Conservation (phyloP, 306 rosid species). For the Cucumis hystrix region DNA sequence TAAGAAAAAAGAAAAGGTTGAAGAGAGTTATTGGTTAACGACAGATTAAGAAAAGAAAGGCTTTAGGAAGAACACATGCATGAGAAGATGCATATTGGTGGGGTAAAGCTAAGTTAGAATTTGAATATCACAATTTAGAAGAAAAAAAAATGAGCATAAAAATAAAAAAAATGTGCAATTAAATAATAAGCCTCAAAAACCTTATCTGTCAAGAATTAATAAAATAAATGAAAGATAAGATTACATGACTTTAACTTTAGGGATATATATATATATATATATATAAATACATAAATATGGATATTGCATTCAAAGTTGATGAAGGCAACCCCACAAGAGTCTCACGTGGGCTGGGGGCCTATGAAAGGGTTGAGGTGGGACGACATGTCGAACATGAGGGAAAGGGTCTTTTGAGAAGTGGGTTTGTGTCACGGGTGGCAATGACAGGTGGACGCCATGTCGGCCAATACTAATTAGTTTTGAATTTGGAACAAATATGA, state of each 20-base stretch:
- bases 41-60: too few species aligned
- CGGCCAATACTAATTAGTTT: neutral
- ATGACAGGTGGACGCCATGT: constrained; percentile 2
- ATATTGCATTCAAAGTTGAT: neutral
- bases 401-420: neutral
- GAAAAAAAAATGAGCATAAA: too few species aligned
- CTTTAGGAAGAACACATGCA: too few species aligned
- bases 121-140: too few species aligned
- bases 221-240: neutral
- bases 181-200: neutral
- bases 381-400: neutral
- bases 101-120: too few species aligned
- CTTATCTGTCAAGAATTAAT: neutral
- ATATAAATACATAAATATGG: too few species aligned
- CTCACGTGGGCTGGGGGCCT: constrained; percentile 6
- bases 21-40: neutral
- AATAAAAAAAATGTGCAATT: too few species aligned
- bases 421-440: neutral
- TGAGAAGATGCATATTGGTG: too few species aligned
- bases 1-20: too few species aligned
- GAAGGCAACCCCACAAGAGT: neutral
- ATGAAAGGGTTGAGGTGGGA: neutral
- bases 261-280: neutral
- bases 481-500: neutral
- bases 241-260: neutral